These are phyloP conservation scores for Thermothielavioides terrestris DNA, from an alignment of 495 filamentous ascomycete genomes.

Conservation along the genomic window DNA sequence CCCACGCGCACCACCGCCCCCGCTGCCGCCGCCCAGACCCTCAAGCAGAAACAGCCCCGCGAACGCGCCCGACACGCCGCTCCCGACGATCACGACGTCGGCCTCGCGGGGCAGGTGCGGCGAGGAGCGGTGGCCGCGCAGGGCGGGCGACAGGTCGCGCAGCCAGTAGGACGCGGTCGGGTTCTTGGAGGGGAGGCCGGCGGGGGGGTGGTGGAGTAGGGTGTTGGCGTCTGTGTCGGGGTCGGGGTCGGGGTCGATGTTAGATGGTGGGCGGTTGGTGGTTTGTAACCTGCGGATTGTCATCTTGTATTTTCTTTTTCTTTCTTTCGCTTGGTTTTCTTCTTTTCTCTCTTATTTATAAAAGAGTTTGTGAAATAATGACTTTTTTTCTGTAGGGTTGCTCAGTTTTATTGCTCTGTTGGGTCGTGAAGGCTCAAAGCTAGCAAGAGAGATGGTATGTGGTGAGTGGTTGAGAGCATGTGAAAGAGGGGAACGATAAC, in stretches of 20 bases:
- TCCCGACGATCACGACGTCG: conserved; percentile 61
- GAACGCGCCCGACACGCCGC: conserved; percentile 61
- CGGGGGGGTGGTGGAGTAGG: conserved; percentile 21
- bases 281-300: conserved; percentile 6
- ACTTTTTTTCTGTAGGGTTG: too few relatives aligned
- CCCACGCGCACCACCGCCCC: too few relatives aligned
- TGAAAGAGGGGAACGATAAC: not conserved
- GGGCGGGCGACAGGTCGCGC: conserved; percentile 44
- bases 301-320: not conserved
- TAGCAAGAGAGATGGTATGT: not conserved
- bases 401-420: too few relatives aligned
- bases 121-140: conserved; percentile 54
- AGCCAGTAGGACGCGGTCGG: conserved; percentile 71
- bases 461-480: not conserved
- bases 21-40: too few relatives aligned
- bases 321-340: not conserved
- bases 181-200: conserved; percentile 43
- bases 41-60: conserved; percentile 57
- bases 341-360: not conserved
- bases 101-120: conserved; percentile 51
- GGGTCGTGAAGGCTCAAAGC: too few relatives aligned
- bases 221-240: not conserved
- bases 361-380: too few relatives aligned
- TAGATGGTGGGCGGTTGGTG: too few relatives aligned
- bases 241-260: not conserved